Percentiles rank a stretch among this genome's conserved stretches.
Evolutionary conservation across 1,284 basidiomycete genomes (phyloP).

Genomic region (Cryptococcus sp.): DNA sequence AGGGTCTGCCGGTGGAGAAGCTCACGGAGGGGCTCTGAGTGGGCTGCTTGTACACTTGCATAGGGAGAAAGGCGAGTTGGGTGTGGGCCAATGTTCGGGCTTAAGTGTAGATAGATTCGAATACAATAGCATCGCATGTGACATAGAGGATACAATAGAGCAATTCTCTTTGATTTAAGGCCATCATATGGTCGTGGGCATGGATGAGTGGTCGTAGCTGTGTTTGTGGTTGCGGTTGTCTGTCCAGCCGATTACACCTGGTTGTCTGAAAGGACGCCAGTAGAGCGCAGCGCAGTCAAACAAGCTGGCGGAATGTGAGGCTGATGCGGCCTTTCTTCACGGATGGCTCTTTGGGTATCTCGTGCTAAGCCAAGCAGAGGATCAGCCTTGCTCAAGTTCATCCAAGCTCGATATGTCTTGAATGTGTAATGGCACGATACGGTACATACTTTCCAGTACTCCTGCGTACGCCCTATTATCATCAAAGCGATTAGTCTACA

Average conservation of each 20-base stretch:
- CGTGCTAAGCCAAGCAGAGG: slow-evolving; percentile 42
- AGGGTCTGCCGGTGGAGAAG: slow-evolving; percentile 51
- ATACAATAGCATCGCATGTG: neutral
- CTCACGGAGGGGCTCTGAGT: slow-evolving; percentile 46
- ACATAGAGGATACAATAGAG: slow-evolving; percentile 1
- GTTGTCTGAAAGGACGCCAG: neutral
- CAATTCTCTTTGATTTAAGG: neutral
- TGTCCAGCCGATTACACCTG: too few relatives aligned
- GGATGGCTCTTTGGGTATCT: slow-evolving; percentile 55
- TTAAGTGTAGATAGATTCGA: neutral
- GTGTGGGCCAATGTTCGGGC: neutral
- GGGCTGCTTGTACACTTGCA: slow-evolving; percentile 1
- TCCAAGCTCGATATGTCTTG: neutral
- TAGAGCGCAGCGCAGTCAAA: slow-evolving; percentile 8
- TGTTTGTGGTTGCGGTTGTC: too few relatives aligned
- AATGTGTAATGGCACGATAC: neutral
- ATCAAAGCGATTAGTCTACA: neutral
- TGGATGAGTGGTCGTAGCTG: too few relatives aligned
- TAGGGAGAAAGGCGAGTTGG: neutral
- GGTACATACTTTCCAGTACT: slow-evolving; percentile 57
- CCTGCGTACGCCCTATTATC: slow-evolving; percentile 51
- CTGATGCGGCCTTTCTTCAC: slow-evolving; percentile 53
- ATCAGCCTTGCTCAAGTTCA: neutral
- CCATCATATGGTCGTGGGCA: too few relatives aligned
- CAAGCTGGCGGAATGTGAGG: slow-evolving; percentile 57